These are phyloP conservation scores for Kitagawia praeruptora DNA, from an alignment of 129 eudicot genomes.

Conservation along the genomic window DNA sequence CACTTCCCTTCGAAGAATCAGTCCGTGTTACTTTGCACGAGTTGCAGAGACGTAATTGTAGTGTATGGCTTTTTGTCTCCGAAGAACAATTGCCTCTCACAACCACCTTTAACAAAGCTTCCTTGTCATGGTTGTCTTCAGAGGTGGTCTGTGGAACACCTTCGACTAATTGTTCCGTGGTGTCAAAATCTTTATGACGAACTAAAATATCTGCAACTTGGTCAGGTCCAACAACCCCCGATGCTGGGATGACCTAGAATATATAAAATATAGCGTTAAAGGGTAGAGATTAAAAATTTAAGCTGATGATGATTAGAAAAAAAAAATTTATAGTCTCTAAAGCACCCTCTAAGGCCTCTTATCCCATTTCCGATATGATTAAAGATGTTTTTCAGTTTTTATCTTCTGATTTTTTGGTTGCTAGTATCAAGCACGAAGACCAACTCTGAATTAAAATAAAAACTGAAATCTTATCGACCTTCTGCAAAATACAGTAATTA, in stretches of 20 bases:
- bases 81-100: constrained; percentile 52
- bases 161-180: constrained; percentile 49
- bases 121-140: constrained; percentile 75
- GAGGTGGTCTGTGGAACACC: constrained; percentile 69
- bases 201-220: constrained; percentile 50
- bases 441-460: not conserved
- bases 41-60: constrained; percentile 51
- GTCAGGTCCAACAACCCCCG: constrained; percentile 57
- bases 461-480: not conserved
- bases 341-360: no score
- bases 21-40: constrained; percentile 33
- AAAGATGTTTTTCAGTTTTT: not conserved
- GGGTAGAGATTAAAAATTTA: not conserved
- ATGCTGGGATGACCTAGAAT: constrained; percentile 75
- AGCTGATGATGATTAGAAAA: not conserved
- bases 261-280: not conserved
- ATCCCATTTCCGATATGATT: no score
- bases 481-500: not conserved
- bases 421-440: not conserved
- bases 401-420: no score
- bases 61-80: constrained; percentile 47
- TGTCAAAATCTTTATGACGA: constrained; percentile 60
- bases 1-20: constrained; percentile 35
- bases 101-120: constrained; percentile 50
- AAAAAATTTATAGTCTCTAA: not conserved